Percentiles rank a stretch among this genome's conserved stretches.
Conservation (phyloP, 768 basidiomycete genomes). For the Boletus edulis region DNA sequence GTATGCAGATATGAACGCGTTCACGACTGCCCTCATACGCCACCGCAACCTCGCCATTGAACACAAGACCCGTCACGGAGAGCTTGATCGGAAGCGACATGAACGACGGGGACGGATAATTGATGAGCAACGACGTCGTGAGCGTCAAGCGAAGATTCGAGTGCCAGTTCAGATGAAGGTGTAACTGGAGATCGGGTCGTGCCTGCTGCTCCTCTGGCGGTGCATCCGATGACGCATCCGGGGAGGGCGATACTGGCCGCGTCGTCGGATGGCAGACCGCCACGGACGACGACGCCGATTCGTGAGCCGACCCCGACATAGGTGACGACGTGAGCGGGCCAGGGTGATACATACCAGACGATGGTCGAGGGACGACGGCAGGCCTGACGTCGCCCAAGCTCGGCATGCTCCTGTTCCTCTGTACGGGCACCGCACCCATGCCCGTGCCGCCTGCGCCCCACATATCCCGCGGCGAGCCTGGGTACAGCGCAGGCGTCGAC, state of each 20-base stretch:
- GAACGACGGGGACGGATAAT: slow-evolving; percentile 94
- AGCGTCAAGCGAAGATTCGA: slow-evolving; percentile 88
- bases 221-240: slow-evolving; percentile 1
- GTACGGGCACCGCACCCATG: slow-evolving; percentile 20
- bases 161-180: slow-evolving; percentile 81
- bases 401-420: slow-evolving; percentile 32
- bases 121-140: slow-evolving; percentile 90
- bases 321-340: slow-evolving; percentile 33
- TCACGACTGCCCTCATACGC: slow-evolving; percentile 86
- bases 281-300: slow-evolving; percentile 9
- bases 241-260: slow-evolving; percentile 12
- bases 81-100: slow-evolving; percentile 97
- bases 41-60: slow-evolving; percentile 83
- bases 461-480: slow-evolving; percentile 38
- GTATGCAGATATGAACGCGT: slow-evolving; percentile 82
- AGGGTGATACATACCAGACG: slow-evolving; percentile 28
- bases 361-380: slow-evolving; percentile 26
- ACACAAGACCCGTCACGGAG: slow-evolving; percentile 84
- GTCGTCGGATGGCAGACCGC: slow-evolving; percentile 18
- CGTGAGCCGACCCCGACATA: slow-evolving; percentile 13
- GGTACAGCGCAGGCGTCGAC: slow-evolving; percentile 47
- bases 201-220: slow-evolving; percentile 25
- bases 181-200: slow-evolving; percentile 77
- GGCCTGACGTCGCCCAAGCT: slow-evolving; percentile 38
- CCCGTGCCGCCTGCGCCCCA: slow-evolving; percentile 39